These are phyloP conservation scores for Ogataea glucozyma DNA, from an alignment of 805 yeast genomes.

Conservation along the genomic window DNA sequence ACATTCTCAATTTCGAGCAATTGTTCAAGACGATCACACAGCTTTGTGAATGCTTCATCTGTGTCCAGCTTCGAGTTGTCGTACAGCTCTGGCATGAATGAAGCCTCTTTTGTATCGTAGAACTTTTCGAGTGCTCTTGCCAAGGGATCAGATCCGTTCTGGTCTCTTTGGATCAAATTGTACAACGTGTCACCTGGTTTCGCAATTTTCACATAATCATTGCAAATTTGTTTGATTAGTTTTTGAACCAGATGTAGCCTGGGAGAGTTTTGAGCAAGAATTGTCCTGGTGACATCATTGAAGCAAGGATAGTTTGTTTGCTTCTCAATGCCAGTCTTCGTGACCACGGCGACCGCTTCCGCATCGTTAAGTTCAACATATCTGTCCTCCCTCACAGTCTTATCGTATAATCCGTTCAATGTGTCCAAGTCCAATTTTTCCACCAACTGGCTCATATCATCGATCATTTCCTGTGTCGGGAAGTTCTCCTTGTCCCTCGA, in stretches of 20 bases:
- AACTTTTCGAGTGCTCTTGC: constrained; percentile 7
- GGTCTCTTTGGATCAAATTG: constrained; percentile 11
- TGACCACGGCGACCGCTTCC: constrained; percentile 19
- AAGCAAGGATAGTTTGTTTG: constrained; percentile 6
- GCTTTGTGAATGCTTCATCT: not conserved
- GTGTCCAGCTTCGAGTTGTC: not conserved
- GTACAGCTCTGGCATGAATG: constrained; percentile 15
- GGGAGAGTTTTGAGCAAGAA: constrained; percentile 26
- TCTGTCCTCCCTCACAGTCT: constrained; percentile 11
- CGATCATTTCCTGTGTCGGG: constrained; percentile 42
- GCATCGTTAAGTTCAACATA: constrained; percentile 26
- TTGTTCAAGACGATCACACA: constrained; percentile 5
- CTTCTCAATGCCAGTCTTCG: constrained; percentile 19
- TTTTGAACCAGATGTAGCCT: constrained; percentile 19
- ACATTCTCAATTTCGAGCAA: constrained; percentile 10
- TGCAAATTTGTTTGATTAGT: constrained; percentile 11
- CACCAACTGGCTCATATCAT: constrained; percentile 45
- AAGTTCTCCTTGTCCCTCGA: constrained; percentile 27
- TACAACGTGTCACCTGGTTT: constrained; percentile 12
- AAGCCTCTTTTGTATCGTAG: not conserved
- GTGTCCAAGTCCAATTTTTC: constrained; percentile 44
- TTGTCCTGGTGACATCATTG: constrained; percentile 16
- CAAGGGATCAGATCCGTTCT: not conserved
- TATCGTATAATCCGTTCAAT: constrained; percentile 24
- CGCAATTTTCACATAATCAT: constrained; percentile 10